Evolutionary conservation across 2,329 filamentous ascomycete species (phyloP).

Genomic region (Colletotrichum simmondsii): DNA sequence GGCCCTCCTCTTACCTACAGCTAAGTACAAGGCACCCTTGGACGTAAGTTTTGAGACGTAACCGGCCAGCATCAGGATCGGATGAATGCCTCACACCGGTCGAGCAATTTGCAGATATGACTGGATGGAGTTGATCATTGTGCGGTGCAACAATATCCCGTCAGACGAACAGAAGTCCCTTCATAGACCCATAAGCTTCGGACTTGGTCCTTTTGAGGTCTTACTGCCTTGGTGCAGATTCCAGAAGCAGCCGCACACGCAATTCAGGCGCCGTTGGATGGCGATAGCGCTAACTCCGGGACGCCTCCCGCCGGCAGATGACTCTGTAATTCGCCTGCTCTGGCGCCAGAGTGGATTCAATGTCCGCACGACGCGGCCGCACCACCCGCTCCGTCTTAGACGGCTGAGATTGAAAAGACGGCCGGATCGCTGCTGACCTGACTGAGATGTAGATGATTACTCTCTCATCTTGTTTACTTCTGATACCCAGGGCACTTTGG

Average conservation of each 20-base stretch:
- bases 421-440: neutral
- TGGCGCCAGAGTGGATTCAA: neutral
- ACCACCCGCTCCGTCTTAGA: neutral
- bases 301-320: neutral
- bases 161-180: neutral
- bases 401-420: neutral
- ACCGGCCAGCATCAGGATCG: neutral
- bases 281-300: conserved; percentile 28
- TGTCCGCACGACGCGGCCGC: neutral
- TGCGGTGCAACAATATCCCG: neutral
- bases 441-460: neutral
- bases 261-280: neutral
- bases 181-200: neutral
- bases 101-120: neutral
- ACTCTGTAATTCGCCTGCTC: neutral
- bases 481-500: neutral
- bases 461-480: neutral
- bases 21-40: no score
- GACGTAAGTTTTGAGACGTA: no score
- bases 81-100: neutral
- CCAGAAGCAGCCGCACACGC: neutral
- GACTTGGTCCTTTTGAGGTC: neutral
- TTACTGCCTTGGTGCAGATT: neutral
- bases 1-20: neutral
- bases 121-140: neutral